A percentile compares a stretch with the other conserved stretches of the same genome.
Evolutionary conservation across 2,329 filamentous ascomycete genomes (phyloP).

Genomic region (Phialophora macrospora): DNA sequence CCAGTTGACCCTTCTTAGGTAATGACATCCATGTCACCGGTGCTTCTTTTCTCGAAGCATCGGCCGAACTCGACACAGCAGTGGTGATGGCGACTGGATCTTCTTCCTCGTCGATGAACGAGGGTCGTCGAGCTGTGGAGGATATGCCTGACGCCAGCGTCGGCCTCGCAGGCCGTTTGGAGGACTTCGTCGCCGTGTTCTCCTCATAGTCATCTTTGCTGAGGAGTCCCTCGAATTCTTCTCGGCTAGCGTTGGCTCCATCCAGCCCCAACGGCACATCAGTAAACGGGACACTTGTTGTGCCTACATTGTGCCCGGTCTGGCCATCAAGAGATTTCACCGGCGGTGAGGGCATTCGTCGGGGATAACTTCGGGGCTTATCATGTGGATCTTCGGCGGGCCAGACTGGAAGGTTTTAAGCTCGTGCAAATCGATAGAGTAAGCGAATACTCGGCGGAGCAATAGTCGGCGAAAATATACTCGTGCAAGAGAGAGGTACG

Average conservation of each 20-base stretch:
- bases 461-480: conserved; percentile 8
- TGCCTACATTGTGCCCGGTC: conserved; percentile 21
- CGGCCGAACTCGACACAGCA: conserved; percentile 1
- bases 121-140: conserved; percentile 32
- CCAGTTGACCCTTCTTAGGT: conserved; percentile 76
- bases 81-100: conserved; percentile 29
- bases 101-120: conserved; percentile 40
- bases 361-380: conserved; percentile 3
- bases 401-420: conserved; percentile 1
- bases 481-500: conserved; percentile 2
- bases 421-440: neutral
- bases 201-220: conserved; percentile 8
- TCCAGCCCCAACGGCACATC: conserved; percentile 14
- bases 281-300: neutral
- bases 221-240: conserved; percentile 9
- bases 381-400: conserved; percentile 14
- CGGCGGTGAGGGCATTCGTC: conserved; percentile 30
- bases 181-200: neutral
- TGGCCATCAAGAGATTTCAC: neutral
- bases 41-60: conserved; percentile 43
- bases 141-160: conserved; percentile 26
- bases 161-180: conserved; percentile 15
- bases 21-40: conserved; percentile 72
- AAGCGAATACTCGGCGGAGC: conserved; percentile 16
- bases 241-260: conserved; percentile 7